Evolutionary conservation across 148 eudicot species (phyloP).

Genomic region (Rheum nobile): DNA sequence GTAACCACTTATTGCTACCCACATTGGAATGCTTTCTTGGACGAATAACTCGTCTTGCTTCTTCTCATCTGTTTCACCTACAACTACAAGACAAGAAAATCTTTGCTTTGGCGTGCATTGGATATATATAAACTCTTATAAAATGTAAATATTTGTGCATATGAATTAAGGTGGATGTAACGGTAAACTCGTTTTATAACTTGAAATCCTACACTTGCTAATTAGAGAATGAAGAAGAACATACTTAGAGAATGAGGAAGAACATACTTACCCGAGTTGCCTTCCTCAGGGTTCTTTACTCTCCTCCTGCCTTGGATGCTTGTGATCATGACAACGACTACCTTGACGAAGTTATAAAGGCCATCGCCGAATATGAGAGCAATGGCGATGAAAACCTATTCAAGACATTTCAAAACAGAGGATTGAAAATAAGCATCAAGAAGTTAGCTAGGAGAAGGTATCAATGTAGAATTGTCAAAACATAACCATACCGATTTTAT

Average conservation of each 20-base stretch:
- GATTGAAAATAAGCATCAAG: background rate
- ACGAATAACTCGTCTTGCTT: conserved; percentile 40
- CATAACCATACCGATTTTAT: background rate
- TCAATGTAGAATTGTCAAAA: background rate
- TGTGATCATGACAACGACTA: conserved; percentile 17
- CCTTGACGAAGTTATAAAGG: conserved; percentile 48
- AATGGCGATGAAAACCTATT: conserved; percentile 53
- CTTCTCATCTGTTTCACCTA: background rate
- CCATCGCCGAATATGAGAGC: conserved; percentile 65
- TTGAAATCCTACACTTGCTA: background rate
- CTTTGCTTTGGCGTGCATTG: background rate
- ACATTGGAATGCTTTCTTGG: conserved; percentile 48
- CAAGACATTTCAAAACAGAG: background rate
- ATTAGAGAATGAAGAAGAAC: background rate
- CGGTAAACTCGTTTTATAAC: background rate
- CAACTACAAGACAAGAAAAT: background rate
- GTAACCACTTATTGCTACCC: conserved; percentile 50
- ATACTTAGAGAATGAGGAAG: background rate
- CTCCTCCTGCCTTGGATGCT: conserved; percentile 23
- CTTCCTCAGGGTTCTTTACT: conserved; percentile 6
- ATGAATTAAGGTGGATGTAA: too few species aligned
- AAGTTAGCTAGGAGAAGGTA: background rate
- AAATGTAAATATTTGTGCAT: too few species aligned
- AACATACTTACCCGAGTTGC: background rate
- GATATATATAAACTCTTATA: too few species aligned